Evolutionary conservation across 2,329 filamentous ascomycete species (phyloP).

Genomic region (Aspergillus udagawae): DNA sequence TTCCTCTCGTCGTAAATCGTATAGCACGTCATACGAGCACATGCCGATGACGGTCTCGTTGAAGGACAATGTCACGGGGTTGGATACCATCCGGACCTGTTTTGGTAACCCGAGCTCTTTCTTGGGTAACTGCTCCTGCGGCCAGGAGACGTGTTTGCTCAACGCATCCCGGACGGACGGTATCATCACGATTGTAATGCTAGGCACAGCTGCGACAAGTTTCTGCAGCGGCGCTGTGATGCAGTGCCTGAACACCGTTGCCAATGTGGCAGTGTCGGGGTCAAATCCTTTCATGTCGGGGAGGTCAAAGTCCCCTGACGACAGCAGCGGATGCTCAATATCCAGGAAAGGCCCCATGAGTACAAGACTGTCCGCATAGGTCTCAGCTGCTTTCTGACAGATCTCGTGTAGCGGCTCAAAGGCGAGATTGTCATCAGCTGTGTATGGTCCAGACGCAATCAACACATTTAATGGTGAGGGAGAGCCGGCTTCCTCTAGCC

Average conservation of each 20-base stretch:
- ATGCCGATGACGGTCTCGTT: constrained; percentile 84
- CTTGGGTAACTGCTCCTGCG: constrained; percentile 65
- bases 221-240: constrained; percentile 70
- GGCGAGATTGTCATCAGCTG: constrained; percentile 84
- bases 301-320: constrained; percentile 73
- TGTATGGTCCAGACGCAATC: constrained; percentile 83
- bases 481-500: constrained; percentile 60
- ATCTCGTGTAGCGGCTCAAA: constrained; percentile 83
- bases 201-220: constrained; percentile 67
- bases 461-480: constrained; percentile 70
- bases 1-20: constrained; percentile 75
- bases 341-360: constrained; percentile 87
- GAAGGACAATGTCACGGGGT: constrained; percentile 82
- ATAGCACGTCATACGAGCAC: constrained; percentile 78
- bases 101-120: constrained; percentile 77
- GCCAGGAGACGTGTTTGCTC: constrained; percentile 82
- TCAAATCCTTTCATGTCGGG: constrained; percentile 64
- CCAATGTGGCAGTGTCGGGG: constrained; percentile 73
- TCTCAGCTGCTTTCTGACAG: constrained; percentile 70
- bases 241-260: constrained; percentile 76
- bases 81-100: constrained; percentile 72
- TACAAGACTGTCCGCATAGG: constrained; percentile 72
- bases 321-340: constrained; percentile 81
- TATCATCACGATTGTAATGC: constrained; percentile 74
- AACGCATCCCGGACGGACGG: constrained; percentile 81